phyloP scores from a whole-genome alignment of 805 yeast species.

The Wickerhamomyces bovis region DNA sequence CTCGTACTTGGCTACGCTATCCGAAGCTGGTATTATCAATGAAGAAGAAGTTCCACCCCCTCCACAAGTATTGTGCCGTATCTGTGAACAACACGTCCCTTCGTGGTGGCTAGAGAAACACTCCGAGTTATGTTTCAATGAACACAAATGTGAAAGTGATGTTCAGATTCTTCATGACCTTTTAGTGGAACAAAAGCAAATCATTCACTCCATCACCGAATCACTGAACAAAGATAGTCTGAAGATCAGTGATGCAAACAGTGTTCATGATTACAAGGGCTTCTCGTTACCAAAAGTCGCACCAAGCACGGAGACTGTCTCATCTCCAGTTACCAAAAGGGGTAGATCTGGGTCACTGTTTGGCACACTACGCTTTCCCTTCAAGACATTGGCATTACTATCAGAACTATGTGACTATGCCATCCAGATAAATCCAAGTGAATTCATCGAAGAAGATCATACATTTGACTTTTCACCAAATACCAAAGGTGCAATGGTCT shows the following conservation, averaged over 20 bases:
- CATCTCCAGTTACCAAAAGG: constrained; percentile 23
- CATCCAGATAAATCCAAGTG: constrained; percentile 66
- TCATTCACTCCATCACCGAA: constrained; percentile 36
- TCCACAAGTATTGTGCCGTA: constrained; percentile 75
- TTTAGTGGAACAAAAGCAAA: constrained; percentile 60
- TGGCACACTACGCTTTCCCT: constrained; percentile 46
- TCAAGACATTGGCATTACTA: constrained; percentile 51
- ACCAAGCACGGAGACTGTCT: constrained; percentile 13
- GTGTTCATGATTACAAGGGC: constrained; percentile 48
- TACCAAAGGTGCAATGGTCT: constrained; percentile 49
- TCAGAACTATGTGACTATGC: constrained; percentile 72
- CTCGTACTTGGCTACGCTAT: constrained; percentile 58
- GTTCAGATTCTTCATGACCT: constrained; percentile 72
- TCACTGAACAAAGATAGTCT: constrained; percentile 21
- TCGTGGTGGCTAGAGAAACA: constrained; percentile 96
- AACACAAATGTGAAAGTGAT: constrained; percentile 75
- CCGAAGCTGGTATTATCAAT: constrained; percentile 58
- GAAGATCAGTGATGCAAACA: constrained; percentile 4
- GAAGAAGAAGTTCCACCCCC: constrained; percentile 72
- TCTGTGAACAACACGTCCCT: constrained; percentile 87
- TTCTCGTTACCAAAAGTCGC: constrained; percentile 36
- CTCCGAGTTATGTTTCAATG: constrained; percentile 79
- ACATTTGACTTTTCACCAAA: constrained; percentile 48
- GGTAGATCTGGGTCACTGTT: constrained; percentile 36
- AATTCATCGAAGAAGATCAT: constrained; percentile 29